Conservation (phyloP, 129 eudicot genomes). For the Arctium minus region DNA sequence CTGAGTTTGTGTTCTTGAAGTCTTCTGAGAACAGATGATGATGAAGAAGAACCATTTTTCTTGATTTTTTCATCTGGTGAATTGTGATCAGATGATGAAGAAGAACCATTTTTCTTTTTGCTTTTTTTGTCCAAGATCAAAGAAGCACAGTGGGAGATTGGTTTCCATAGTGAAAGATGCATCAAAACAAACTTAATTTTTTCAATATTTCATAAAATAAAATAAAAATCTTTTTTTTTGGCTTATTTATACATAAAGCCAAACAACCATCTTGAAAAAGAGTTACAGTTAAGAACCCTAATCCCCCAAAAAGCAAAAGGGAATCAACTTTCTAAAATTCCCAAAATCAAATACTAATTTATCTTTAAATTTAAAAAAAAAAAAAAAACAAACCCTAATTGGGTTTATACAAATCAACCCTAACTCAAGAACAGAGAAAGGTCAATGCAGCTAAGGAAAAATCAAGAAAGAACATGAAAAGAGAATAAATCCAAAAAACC, state of each 20-base stretch:
- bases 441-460: slow-evolving; percentile 32
- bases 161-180: slow-evolving; percentile 99
- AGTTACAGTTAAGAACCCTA: slow-evolving; percentile 22
- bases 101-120: slow-evolving; percentile 63
- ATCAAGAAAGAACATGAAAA: slow-evolving; percentile 20
- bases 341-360: slow-evolving; percentile 39
- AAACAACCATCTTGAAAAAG: slow-evolving; percentile 18
- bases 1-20: slow-evolving; percentile 89
- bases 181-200: slow-evolving; percentile 44
- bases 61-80: not conserved
- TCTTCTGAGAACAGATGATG: slow-evolving; percentile 61
- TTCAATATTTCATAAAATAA: too few relatives aligned
- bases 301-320: slow-evolving; percentile 43
- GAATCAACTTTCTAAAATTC: slow-evolving; percentile 49
- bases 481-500: slow-evolving; percentile 14
- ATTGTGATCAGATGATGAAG: slow-evolving; percentile 20
- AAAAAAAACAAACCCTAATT: slow-evolving; percentile 22
- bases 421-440: slow-evolving; percentile 19
- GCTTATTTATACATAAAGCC: slow-evolving; percentile 48
- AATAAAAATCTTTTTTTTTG: not conserved
- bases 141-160: slow-evolving; percentile 88
- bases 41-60: slow-evolving; percentile 27
- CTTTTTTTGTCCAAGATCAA: slow-evolving; percentile 82
- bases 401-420: slow-evolving; percentile 18
- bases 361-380: slow-evolving; percentile 29